Conservation (phyloP, 495 filamentous ascomycete species). For the Poronia punctata region DNA sequence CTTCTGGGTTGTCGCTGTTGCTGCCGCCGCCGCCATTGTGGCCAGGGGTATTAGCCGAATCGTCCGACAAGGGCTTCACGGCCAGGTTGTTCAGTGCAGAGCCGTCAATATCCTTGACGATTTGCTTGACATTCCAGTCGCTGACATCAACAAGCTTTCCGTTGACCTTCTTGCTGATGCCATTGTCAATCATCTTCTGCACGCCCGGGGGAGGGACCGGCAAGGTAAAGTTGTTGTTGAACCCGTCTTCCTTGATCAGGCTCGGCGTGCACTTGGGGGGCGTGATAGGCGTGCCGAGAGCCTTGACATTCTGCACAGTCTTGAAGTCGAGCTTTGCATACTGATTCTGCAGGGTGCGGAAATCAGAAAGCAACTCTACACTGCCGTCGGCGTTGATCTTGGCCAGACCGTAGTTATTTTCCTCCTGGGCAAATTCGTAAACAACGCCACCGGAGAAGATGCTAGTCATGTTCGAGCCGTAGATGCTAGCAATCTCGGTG, state of each 20-base stretch:
- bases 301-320: constrained; percentile 47
- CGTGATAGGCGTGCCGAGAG: constrained; percentile 41
- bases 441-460: constrained; percentile 82
- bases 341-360: constrained; percentile 65
- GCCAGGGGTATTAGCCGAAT: constrained; percentile 28
- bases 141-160: constrained; percentile 36
- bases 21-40: constrained; percentile 1
- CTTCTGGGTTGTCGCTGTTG: constrained; percentile 3
- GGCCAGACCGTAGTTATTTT: constrained; percentile 70
- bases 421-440: constrained; percentile 78
- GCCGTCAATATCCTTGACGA: constrained; percentile 35
- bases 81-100: constrained; percentile 26
- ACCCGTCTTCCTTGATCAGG: constrained; percentile 56
- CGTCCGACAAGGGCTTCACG: constrained; percentile 36
- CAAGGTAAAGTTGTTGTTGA: constrained; percentile 71
- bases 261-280: constrained; percentile 52
- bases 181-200: constrained; percentile 47
- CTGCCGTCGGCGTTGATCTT: constrained; percentile 57
- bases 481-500: constrained; percentile 73
- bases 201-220: constrained; percentile 45
- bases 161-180: constrained; percentile 34
- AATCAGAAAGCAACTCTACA: constrained; percentile 62
- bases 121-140: constrained; percentile 33
- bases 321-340: constrained; percentile 66
- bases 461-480: constrained; percentile 69